phyloP scores from a whole-genome alignment of 2,329 filamentous ascomycete genomes.

The Botrytis aclada region DNA sequence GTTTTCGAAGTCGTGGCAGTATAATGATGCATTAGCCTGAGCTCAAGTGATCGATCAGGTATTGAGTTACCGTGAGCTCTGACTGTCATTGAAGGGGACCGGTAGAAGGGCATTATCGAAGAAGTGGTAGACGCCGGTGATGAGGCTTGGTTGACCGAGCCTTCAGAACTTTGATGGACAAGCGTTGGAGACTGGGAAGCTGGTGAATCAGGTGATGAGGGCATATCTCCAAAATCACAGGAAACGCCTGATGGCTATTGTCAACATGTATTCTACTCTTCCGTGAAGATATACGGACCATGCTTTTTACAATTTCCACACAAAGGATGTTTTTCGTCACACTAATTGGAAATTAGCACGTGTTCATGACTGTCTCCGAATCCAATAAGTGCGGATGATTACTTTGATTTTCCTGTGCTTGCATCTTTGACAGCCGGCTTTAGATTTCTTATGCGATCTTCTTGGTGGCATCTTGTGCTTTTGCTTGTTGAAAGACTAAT shows the following conservation, averaged over 20 bases:
- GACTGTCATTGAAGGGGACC: conserved; percentile 27
- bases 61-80: conserved; percentile 19
- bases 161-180: not conserved
- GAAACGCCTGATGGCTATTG: conserved; percentile 44
- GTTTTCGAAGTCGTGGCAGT: conserved; percentile 59
- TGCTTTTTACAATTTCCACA: conserved; percentile 67
- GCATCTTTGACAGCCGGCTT: conserved; percentile 63
- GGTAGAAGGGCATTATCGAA: conserved; percentile 27
- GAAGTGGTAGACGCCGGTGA: conserved; percentile 25
- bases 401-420: conserved; percentile 71
- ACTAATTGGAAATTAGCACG: conserved; percentile 39
- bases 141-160: conserved; percentile 12
- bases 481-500: not conserved
- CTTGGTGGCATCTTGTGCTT: conserved; percentile 55
- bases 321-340: conserved; percentile 62
- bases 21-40: conserved; percentile 63
- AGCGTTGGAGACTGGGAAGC: conserved; percentile 16
- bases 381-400: not conserved
- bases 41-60: conserved; percentile 46
- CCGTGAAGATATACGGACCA: conserved; percentile 34
- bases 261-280: not conserved
- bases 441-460: conserved; percentile 67
- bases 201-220: conserved; percentile 24
- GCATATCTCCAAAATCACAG: conserved; percentile 57
- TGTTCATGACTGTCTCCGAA: not conserved